These are phyloP conservation scores for Ustilago bromivora DNA, from an alignment of 1,284 basidiomycete species.

Conservation along the genomic window DNA sequence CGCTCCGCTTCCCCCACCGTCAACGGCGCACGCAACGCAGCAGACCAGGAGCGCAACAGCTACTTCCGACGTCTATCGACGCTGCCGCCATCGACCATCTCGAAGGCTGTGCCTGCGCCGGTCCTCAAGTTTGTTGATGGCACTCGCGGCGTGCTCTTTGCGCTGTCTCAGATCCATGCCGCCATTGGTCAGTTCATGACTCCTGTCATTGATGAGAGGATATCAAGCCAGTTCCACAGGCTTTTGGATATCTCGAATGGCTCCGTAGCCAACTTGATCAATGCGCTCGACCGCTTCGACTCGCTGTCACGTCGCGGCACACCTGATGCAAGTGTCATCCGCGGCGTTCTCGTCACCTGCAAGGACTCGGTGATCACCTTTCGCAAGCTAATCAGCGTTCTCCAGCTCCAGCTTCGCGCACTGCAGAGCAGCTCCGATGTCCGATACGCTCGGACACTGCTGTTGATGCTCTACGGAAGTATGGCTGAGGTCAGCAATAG, in stretches of 20 bases:
- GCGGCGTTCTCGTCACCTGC: slow-evolving; percentile 83
- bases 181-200: slow-evolving; percentile 89
- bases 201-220: slow-evolving; percentile 86
- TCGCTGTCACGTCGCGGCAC: slow-evolving; percentile 80
- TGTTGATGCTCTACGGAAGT: slow-evolving; percentile 89
- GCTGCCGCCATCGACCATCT: slow-evolving; percentile 77
- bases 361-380: slow-evolving; percentile 87
- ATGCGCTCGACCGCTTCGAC: slow-evolving; percentile 92
- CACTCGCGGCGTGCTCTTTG: slow-evolving; percentile 90
- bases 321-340: slow-evolving; percentile 78
- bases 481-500: slow-evolving; percentile 87
- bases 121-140: slow-evolving; percentile 85
- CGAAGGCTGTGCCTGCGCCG: slow-evolving; percentile 79
- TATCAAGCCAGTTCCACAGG: slow-evolving; percentile 70
- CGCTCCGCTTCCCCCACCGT: slow-evolving; percentile 41
- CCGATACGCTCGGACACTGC: slow-evolving; percentile 86
- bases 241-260: slow-evolving; percentile 75
- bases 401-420: slow-evolving; percentile 81
- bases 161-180: slow-evolving; percentile 90
- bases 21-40: slow-evolving; percentile 75
- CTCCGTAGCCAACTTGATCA: slow-evolving; percentile 86
- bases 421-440: slow-evolving; percentile 81
- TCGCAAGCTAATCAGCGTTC: slow-evolving; percentile 84
- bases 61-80: slow-evolving; percentile 89
- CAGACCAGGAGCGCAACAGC: slow-evolving; percentile 77